Evolutionary conservation across 495 filamentous ascomycete genomes (phyloP).

Genomic region (Hypoxylon intermedium): DNA sequence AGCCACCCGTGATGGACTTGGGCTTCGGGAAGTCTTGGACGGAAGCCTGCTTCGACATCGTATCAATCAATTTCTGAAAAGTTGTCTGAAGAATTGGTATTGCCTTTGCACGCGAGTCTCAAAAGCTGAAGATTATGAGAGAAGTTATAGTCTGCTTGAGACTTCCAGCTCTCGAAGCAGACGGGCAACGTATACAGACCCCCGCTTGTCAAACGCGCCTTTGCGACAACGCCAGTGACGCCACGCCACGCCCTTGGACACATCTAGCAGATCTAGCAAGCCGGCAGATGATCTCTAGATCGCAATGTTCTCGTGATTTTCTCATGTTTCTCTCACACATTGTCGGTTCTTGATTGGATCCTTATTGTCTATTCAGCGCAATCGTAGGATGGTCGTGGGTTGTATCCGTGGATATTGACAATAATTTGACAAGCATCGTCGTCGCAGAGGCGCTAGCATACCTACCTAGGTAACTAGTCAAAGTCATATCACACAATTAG

Average conservation of each 20-base stretch:
- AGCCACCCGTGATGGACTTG: slow-evolving; percentile 48
- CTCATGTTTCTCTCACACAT: too few relatives aligned
- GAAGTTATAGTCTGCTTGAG: too few relatives aligned
- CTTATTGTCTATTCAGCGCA: too few relatives aligned
- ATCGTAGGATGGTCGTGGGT: too few relatives aligned
- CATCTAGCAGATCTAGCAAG: not conserved
- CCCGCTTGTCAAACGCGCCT: slow-evolving; percentile 39
- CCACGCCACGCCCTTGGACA: not conserved
- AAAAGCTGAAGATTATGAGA: too few relatives aligned
- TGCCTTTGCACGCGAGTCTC: not conserved
- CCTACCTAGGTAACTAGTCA: too few relatives aligned
- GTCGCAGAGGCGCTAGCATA: too few relatives aligned
- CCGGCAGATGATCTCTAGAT: not conserved
- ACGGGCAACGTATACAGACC: not conserved
- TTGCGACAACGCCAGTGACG: slow-evolving; percentile 18
- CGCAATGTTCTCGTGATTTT: too few relatives aligned
- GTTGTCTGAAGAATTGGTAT: not conserved
- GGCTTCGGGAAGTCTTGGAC: slow-evolving; percentile 42
- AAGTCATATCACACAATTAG: too few relatives aligned
- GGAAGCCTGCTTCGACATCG: slow-evolving; percentile 19
- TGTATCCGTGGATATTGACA: too few relatives aligned
- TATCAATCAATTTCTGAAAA: not conserved
- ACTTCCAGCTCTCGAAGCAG: not conserved
- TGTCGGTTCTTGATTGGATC: too few relatives aligned
- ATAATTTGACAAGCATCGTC: too few relatives aligned